phyloP scores from a whole-genome alignment of 2,329 filamentous ascomycete genomes.

The Ambrosiella cleistominuta region DNA sequence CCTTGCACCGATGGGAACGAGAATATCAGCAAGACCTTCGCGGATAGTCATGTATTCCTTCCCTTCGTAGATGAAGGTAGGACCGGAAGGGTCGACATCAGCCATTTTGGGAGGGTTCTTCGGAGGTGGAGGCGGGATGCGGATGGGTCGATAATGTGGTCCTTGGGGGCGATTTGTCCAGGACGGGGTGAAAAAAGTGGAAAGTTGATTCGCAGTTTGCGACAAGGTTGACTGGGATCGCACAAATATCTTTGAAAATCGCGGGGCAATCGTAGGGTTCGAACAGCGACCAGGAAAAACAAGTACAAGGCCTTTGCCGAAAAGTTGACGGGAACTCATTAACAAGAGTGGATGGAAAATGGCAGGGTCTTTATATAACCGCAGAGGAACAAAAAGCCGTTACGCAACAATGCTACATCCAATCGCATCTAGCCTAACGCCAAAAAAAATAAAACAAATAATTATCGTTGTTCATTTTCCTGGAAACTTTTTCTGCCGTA shows the following conservation, averaged over 20 bases:
- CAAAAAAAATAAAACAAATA: background rate
- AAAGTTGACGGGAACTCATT: too few relatives aligned
- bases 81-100: constrained; percentile 7
- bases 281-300: background rate
- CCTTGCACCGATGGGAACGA: constrained; percentile 31
- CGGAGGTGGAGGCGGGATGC: background rate
- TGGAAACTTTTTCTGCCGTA: constrained; percentile 13
- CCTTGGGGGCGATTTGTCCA: background rate
- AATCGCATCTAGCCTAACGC: too few relatives aligned
- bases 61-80: constrained; percentile 20
- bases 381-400: too few relatives aligned
- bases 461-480: background rate
- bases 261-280: background rate
- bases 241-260: background rate
- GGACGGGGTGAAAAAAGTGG: background rate
- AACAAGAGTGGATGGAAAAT: too few relatives aligned
- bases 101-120: constrained; percentile 4
- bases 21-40: constrained; percentile 40
- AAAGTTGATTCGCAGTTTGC: background rate
- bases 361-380: too few relatives aligned
- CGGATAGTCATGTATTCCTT: constrained; percentile 33
- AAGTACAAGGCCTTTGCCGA: too few relatives aligned
- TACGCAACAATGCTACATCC: too few relatives aligned
- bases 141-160: background rate
- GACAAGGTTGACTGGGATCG: too few relatives aligned